A percentile compares a stretch with the other conserved stretches of the same genome.
These are phyloP conservation scores for Biscutella laevigata DNA, from an alignment of 441 rosid genomes.

Conservation along the genomic window DNA sequence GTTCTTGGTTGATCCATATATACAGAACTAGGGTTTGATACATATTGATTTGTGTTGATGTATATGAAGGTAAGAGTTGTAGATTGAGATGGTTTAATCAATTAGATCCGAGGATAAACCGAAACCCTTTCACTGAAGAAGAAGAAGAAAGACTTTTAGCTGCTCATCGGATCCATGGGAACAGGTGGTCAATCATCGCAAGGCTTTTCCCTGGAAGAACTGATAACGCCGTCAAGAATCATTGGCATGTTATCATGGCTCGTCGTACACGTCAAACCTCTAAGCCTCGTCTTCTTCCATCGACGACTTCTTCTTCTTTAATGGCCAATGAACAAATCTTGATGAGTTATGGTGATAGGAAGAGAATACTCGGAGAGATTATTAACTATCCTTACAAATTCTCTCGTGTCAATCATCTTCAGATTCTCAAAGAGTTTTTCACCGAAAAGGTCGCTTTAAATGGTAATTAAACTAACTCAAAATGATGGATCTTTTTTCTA, in stretches of 20 bases:
- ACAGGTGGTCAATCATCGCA: constrained; percentile 66
- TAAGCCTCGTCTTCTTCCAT: constrained; percentile 11
- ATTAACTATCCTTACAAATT: constrained; percentile 13
- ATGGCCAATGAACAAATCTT: constrained; percentile 1
- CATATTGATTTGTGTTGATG: background rate
- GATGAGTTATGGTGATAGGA: constrained; percentile 15
- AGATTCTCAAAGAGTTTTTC: constrained; percentile 22
- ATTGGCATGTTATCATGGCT: constrained; percentile 72
- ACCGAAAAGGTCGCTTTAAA: constrained; percentile 12
- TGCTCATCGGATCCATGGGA: constrained; percentile 56
- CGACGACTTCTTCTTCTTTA: constrained; percentile 6
- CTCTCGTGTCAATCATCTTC: constrained; percentile 23
- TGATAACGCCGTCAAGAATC: constrained; percentile 64
- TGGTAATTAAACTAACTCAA: constrained; percentile 27
- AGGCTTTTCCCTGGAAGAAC: constrained; percentile 60
- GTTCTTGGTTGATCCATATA: constrained; percentile 6
- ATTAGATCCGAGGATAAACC: constrained; percentile 51
- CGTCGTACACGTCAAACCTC: constrained; percentile 30
- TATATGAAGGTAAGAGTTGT: constrained; percentile 49
- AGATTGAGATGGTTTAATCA: constrained; percentile 67
- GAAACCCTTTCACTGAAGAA: constrained; percentile 52
- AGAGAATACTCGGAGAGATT: constrained; percentile 3
- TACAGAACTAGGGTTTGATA: constrained; percentile 10
- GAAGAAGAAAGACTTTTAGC: constrained; percentile 54
- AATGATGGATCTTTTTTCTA: background rate